Evolutionary conservation across 306 rosid genomes (phyloP).

Genomic region (Carpinus fangiana): DNA sequence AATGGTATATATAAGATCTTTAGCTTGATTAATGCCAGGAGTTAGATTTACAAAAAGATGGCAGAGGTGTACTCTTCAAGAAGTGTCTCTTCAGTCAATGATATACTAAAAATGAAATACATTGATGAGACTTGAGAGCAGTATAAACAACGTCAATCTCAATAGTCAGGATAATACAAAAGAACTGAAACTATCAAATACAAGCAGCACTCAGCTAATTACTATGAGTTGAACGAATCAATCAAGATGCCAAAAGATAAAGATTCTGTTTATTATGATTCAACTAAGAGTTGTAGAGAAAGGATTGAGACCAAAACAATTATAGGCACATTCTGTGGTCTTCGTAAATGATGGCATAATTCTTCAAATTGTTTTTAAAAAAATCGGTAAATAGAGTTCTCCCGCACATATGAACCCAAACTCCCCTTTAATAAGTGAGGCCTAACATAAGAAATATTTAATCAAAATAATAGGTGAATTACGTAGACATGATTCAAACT

Average conservation of each 20-base stretch:
- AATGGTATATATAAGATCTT: constrained; percentile 16
- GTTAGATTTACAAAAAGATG: background rate
- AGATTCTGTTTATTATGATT: background rate
- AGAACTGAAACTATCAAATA: background rate
- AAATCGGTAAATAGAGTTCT: background rate
- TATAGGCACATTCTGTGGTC: background rate
- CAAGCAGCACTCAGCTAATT: no score
- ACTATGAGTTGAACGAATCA: background rate
- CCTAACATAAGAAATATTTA: no score
- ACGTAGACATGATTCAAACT: no score
- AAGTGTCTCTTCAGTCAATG: background rate
- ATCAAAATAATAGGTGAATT: no score
- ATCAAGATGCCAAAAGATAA: background rate
- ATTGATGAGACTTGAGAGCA: background rate
- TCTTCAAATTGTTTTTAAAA: background rate
- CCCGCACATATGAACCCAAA: no score
- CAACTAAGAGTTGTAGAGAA: background rate
- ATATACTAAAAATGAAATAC: background rate
- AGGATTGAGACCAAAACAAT: background rate
- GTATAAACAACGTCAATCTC: background rate
- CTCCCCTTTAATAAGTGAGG: no score
- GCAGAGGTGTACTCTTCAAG: background rate
- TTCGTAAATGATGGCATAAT: background rate
- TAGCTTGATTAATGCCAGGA: constrained; percentile 10
- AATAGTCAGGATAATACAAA: background rate